Percentiles rank a stretch among this genome's conserved stretches.
Conservation (phyloP, 148 eudicot species). For the Bassia scoparia region DNA sequence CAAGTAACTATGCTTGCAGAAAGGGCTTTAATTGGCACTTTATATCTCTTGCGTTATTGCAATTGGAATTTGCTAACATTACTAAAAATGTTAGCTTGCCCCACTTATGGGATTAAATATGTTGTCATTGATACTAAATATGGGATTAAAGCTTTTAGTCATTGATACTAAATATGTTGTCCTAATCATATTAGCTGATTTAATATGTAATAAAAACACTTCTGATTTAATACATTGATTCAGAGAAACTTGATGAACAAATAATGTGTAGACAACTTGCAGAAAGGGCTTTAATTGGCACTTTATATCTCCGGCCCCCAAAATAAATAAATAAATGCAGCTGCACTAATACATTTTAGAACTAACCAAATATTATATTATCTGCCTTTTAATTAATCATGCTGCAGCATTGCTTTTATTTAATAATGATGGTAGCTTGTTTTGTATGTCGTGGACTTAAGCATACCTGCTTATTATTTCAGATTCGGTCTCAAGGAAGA, state of each 20-base stretch:
- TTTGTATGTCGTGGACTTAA: neutral
- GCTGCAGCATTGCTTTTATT: conserved; percentile 4
- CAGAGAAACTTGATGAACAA: neutral
- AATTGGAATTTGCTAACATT: neutral
- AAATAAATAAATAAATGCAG: neutral
- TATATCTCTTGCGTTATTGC: neutral
- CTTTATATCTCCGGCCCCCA: too few species aligned
- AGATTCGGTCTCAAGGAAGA: conserved; percentile 88
- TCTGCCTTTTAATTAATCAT: neutral
- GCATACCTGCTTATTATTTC: conserved; percentile 18
- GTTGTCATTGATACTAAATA: too few species aligned
- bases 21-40: neutral
- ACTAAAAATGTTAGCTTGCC: too few species aligned
- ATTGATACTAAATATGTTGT: too few species aligned
- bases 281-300: too few species aligned
- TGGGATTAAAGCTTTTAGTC: too few species aligned
- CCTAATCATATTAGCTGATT: neutral
- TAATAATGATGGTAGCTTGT: conserved; percentile 10
- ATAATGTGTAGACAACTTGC: neutral
- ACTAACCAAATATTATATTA: neutral
- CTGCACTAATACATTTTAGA: neutral
- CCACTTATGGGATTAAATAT: too few species aligned
- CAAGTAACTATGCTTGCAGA: neutral
- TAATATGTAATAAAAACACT: neutral
- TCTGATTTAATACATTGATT: neutral